phyloP scores from a whole-genome alignment of 2,329 filamentous ascomycete species.

The Nemania sp. region DNA sequence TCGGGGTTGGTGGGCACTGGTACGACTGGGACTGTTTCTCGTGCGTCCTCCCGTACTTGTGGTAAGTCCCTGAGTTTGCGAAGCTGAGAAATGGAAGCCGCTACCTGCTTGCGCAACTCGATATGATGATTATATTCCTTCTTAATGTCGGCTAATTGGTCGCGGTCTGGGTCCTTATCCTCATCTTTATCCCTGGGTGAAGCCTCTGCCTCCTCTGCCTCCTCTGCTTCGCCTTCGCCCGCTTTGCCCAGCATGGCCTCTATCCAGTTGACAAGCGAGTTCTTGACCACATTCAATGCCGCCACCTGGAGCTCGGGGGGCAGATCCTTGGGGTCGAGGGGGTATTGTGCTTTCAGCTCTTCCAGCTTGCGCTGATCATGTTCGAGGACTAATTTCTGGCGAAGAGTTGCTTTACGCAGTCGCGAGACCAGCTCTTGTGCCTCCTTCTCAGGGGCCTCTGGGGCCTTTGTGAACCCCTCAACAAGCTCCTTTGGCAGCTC shows the following conservation, averaged over 20 bases:
- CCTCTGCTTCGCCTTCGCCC: slow-evolving; percentile 40
- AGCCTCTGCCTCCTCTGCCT: not conserved
- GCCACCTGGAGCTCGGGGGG: slow-evolving; percentile 49
- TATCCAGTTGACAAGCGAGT: slow-evolving; percentile 68
- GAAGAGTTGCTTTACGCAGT: slow-evolving; percentile 62
- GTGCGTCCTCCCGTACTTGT: not conserved
- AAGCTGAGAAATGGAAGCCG: slow-evolving; percentile 45
- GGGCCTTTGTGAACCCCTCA: slow-evolving; percentile 53
- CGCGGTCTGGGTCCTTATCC: slow-evolving; percentile 40
- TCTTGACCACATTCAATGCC: slow-evolving; percentile 60
- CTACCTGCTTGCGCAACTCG: slow-evolving; percentile 52
- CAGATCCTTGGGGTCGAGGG: slow-evolving; percentile 44
- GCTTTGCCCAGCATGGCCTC: slow-evolving; percentile 64
- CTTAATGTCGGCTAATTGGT: slow-evolving; percentile 54
- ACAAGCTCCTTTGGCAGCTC: slow-evolving; percentile 57
- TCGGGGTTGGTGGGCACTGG: slow-evolving; percentile 21
- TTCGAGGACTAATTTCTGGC: slow-evolving; percentile 60
- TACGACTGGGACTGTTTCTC: slow-evolving; percentile 3
- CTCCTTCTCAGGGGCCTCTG: slow-evolving; percentile 45
- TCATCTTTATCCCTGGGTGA: slow-evolving; percentile 30
- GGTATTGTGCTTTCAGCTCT: slow-evolving; percentile 48
- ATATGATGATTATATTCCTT: slow-evolving; percentile 60
- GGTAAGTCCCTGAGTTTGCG: slow-evolving; percentile 18
- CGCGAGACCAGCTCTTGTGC: slow-evolving; percentile 54
- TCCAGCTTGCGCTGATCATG: slow-evolving; percentile 61